Conservation (phyloP, 441 rosid genomes). For the Arabidopsis hybrid region DNA sequence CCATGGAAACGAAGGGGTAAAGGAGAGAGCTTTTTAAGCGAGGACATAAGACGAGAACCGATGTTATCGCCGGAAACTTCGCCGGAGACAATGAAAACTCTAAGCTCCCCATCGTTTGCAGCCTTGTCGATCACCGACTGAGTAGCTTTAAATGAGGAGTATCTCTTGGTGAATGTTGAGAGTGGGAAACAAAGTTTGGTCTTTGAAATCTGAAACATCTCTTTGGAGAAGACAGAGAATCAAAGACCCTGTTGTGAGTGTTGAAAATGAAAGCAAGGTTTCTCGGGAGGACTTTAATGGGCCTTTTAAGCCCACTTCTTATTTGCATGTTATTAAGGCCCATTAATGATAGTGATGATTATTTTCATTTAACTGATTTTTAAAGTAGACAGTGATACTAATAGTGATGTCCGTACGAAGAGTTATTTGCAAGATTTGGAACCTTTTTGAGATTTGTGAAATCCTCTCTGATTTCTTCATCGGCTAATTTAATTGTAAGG, state of each 20-base stretch:
- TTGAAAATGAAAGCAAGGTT: background rate
- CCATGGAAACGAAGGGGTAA: slow-evolving; percentile 77
- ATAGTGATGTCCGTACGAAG: no score
- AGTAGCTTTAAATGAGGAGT: slow-evolving; percentile 48
- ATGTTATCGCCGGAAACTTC: slow-evolving; percentile 91
- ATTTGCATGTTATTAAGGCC: background rate
- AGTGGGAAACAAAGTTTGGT: slow-evolving; percentile 28
- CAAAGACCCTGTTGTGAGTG: background rate
- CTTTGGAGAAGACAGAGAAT: background rate
- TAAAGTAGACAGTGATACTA: no score
- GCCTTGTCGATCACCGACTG: slow-evolving; percentile 54
- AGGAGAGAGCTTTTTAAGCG: slow-evolving; percentile 75
- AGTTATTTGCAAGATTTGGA: no score
- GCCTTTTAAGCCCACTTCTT: background rate
- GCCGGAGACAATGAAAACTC: slow-evolving; percentile 77
- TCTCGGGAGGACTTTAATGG: background rate
- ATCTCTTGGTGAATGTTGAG: slow-evolving; percentile 42
- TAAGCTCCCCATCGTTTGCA: slow-evolving; percentile 70
- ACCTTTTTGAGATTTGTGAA: no score
- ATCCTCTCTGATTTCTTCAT: no score
- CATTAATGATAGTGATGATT: background rate
- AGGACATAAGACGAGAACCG: slow-evolving; percentile 83
- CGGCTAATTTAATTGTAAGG: no score
- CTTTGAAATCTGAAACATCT: slow-evolving; percentile 40
- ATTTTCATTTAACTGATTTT: no score